Base-by-base conservation (phyloP, 2,329 filamentous ascomycete genomes). In the Dactylellina sp. region DNA sequence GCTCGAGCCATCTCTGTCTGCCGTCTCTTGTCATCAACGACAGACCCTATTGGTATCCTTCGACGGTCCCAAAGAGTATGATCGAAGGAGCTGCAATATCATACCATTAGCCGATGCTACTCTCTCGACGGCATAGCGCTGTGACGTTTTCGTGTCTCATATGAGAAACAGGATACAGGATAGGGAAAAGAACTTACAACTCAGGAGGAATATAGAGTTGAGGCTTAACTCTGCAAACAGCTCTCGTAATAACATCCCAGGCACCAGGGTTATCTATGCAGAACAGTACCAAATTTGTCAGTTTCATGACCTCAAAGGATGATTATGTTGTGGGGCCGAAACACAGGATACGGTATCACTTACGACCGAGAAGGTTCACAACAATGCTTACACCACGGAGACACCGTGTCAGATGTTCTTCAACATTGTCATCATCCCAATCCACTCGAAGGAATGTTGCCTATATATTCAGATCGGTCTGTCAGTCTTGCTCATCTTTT, bases 161-260 rank as follows among this genome's bases (percentile, higher is more conserved):
- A 18, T 50, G 57, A 62, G 50, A 60, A 53, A 52, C 16, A n/a
- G 60, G 32, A 25, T 44, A 1, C n/a, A 53, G 18, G n/a, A 57
- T 11, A 14, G 25, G 14, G 4, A 20, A 14, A 40, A n/a, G 2
- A 28, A 61, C 70, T 74, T 66, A 74, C 70, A 74, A 74, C n/a
- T 74, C 70, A 24, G 70, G 70, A 44, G 70, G 70, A 25, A 74
- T 74, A 35, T 74, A 74, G 16, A 74, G 70, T 37, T 66, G 61
- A 42, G 70, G 70, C 56, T 74, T 74, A 57, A 61, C 55, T 28
- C 47, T 46, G 40, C 70, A 74, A 14, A 74, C 70, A 14, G 70
- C 70, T 66, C 55, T 74, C 14, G 70, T 74, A 22, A 74, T 40
- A 24, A 42, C 28, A 18, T 62, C 70, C 70, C 70, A 74, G 40